Percentiles rank a stretch among this genome's conserved stretches.
Evolutionary conservation across 805 yeast species (phyloP).

Genomic region (Candida fluviatilis): DNA sequence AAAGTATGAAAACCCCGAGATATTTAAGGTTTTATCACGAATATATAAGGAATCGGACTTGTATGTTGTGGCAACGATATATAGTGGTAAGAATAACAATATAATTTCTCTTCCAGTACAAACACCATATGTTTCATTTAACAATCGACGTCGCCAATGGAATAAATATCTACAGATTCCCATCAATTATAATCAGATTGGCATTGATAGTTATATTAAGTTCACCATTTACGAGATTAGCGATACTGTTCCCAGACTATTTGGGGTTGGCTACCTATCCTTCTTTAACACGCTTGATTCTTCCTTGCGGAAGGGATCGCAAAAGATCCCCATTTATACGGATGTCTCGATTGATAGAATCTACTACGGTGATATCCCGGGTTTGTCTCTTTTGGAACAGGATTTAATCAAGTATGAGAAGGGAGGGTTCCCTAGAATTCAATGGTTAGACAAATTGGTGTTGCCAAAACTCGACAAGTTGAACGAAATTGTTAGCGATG

Average conservation of each 20-base stretch:
- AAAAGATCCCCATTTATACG: slow-evolving; percentile 35
- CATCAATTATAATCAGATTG: slow-evolving; percentile 65
- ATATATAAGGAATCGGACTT: slow-evolving; percentile 33
- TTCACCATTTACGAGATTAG: slow-evolving; percentile 68
- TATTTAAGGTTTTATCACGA: slow-evolving; percentile 29
- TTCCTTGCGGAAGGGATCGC: slow-evolving; percentile 69
- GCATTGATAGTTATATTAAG: slow-evolving; percentile 54
- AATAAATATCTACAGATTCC: slow-evolving; percentile 73
- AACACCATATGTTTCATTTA: slow-evolving; percentile 31
- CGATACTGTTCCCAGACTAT: slow-evolving; percentile 46
- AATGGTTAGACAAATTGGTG: slow-evolving; percentile 69
- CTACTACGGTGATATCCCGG: slow-evolving; percentile 17
- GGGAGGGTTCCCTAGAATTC: slow-evolving; percentile 56
- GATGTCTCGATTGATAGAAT: slow-evolving; percentile 13
- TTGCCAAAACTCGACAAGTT: slow-evolving; percentile 6
- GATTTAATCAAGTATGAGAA: slow-evolving; percentile 59
- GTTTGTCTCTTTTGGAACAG: slow-evolving; percentile 39
- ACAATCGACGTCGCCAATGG: slow-evolving; percentile 49
- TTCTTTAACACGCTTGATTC: slow-evolving; percentile 53
- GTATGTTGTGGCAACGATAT: slow-evolving; percentile 25
- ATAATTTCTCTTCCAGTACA: slow-evolving; percentile 27
- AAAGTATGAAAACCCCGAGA: slow-evolving; percentile 31
- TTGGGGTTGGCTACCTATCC: slow-evolving; percentile 58
- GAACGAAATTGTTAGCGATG: slow-evolving; percentile 4
- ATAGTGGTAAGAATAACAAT: slow-evolving; percentile 27